Base-by-base conservation (phyloP, 139 green algal species). In the Microglena sp. region DNA sequence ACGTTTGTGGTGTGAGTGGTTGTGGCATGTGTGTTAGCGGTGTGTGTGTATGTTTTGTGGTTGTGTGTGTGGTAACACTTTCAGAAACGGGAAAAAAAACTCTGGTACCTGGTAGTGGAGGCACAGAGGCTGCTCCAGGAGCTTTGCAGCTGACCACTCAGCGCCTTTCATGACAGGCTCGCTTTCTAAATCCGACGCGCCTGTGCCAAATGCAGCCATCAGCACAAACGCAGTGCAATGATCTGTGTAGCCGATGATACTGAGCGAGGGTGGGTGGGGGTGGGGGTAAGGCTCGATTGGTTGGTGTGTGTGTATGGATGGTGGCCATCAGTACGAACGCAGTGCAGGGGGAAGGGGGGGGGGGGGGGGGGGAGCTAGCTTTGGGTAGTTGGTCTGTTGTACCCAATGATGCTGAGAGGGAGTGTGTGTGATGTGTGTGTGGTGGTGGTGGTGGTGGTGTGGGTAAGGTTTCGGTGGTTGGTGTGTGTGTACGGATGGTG, bases 201-300 rank as follows among this genome's bases (percentile, higher is more conserved):
- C 73, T 1, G 60, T 66, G 8, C 79, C 79, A 33, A 82, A 77
- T 0, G 69, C 72, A 0, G 79, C 79, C 30, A 86, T 70, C 55
- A 86, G 68, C 45, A 86, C 73, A 61, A 77, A 79, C 11, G 74
- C 77, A 7, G 79, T 76, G 27, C 77, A 75, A 45, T 80, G 74
- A 33, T 85, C 79, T 2, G 75, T 85, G 31, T 76, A 77, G 1
- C 69, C 79, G 0, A 71, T 71, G 31, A 85, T 85, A 60, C 75
- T 82, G 79, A 56, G 40, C n/a, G 1, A 55, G 0, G 33, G 33
- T 11, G 24, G 31, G 4, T 8, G 4, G 45, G 8, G 29, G 29
- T 11, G 57, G 57, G n/a, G n/a, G n/a, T n/a, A n/a, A 54, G 55
- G 29, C 5, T 7, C 36, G 55, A 2, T 29, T 45, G 62, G 62